A percentile compares a stretch with the other conserved stretches of the same genome.
These are phyloP conservation scores for Tetracentron sinense DNA, from an alignment of 164 flowering plant species.

Conservation along the genomic window DNA sequence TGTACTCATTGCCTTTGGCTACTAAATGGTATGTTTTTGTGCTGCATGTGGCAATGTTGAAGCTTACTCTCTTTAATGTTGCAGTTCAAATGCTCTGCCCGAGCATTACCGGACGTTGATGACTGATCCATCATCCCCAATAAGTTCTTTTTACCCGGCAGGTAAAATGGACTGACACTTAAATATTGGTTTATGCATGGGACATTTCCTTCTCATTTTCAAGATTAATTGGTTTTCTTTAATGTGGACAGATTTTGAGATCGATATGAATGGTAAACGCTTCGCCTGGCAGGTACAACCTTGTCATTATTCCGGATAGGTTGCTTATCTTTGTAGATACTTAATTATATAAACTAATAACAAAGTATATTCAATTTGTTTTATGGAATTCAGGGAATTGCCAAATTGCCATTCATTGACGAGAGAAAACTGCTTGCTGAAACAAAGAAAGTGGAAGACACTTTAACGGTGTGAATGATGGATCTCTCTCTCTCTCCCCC, in stretches of 20 bases:
- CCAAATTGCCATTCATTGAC: constrained; percentile 91
- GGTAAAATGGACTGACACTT: constrained; percentile 44
- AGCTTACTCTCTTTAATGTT: constrained; percentile 17
- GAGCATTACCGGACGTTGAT: constrained; percentile 69
- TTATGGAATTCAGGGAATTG: constrained; percentile 64
- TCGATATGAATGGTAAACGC: constrained; percentile 98
- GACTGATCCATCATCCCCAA: constrained; percentile 83
- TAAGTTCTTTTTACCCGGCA: constrained; percentile 68
- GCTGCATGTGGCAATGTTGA: constrained; percentile 3
- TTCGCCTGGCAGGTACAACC: constrained; percentile 89
- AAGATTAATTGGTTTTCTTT: constrained; percentile 9
- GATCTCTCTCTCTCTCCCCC: not conserved
- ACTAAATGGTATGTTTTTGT: not conserved
- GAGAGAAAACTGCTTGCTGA: constrained; percentile 73
- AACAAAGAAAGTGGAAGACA: constrained; percentile 75
- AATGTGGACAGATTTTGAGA: constrained; percentile 70
- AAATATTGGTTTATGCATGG: constrained; percentile 5
- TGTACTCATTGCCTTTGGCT: not conserved
- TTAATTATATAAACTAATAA: constrained; percentile 6
- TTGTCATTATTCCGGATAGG: not conserved
- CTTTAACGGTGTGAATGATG: constrained; percentile 62
- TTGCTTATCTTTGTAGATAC: not conserved
- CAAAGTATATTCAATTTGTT: constrained; percentile 11
- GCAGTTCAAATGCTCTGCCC: constrained; percentile 84
- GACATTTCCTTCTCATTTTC: not conserved